Conservation (phyloP, 1,284 basidiomycete species). For the Malassezia nana region DNA sequence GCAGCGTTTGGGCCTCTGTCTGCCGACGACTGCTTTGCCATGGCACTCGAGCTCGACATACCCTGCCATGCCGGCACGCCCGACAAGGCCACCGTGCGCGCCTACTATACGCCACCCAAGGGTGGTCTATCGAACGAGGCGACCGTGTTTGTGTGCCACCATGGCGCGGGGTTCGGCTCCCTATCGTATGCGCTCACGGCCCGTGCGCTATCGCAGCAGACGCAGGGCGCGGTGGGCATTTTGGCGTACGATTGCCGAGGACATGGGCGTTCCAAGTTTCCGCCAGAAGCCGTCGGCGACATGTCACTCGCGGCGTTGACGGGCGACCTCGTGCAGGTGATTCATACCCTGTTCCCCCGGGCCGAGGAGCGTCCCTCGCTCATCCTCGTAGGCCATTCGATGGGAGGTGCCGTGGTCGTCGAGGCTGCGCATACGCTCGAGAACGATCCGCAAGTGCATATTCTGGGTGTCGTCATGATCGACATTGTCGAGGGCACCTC, state of each 20-base stretch:
- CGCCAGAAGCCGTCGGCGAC: slow-evolving; percentile 14
- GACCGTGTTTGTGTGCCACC: slow-evolving; percentile 77
- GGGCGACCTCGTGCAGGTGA: slow-evolving; percentile 22
- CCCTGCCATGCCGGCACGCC: slow-evolving; percentile 4
- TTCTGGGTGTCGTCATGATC: slow-evolving; percentile 75
- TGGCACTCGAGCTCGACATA: slow-evolving; percentile 42
- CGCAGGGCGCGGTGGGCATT: slow-evolving; percentile 68
- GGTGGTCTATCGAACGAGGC: slow-evolving; percentile 27
- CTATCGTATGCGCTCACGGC: slow-evolving; percentile 81
- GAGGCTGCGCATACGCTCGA: slow-evolving; percentile 28
- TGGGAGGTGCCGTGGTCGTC: slow-evolving; percentile 46
- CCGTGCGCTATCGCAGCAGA: slow-evolving; percentile 59
- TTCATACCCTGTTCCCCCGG: slow-evolving; percentile 26
- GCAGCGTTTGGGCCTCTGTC: slow-evolving; percentile 21
- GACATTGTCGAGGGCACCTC: slow-evolving; percentile 98
- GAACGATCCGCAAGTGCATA: slow-evolving; percentile 22
- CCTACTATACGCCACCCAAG: slow-evolving; percentile 42
- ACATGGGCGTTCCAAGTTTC: slow-evolving; percentile 54
- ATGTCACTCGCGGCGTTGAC: slow-evolving; percentile 35
- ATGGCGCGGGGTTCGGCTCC: slow-evolving; percentile 83
- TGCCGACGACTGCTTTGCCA: slow-evolving; percentile 37
- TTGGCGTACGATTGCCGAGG: slow-evolving; percentile 73
- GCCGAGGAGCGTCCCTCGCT: slow-evolving; percentile 25
- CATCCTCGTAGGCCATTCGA: slow-evolving; percentile 48
- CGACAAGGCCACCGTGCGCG: slow-evolving; percentile 48